Evolutionary conservation across 768 basidiomycete species (phyloP), one percentile per base, ranked within the genome.

Genomic region (Thelephora ganbajun): DNA sequence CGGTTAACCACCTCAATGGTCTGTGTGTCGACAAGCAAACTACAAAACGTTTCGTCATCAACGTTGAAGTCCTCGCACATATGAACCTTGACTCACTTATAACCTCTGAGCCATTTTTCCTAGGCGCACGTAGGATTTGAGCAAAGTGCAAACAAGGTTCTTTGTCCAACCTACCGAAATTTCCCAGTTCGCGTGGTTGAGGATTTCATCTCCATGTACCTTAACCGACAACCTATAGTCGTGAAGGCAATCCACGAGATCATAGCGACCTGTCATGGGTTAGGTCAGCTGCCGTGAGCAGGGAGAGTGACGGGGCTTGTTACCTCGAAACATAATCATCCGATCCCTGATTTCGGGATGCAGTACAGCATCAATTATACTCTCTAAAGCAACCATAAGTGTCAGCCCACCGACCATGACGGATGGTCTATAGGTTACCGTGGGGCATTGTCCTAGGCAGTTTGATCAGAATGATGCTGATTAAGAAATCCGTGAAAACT

Each of bases 121-220:
- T 41, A 30, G 26, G 9, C 26, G 26, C 26, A 30, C 26, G 39
- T 41, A 41, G 22, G 9, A 14, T 5, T 41, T 30, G 5, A 30
- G 26, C 26, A 30, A 30, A 30, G 26, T 30, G 9, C 26, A 9
- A 9, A 9, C 4, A 4, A 30, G 26, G 26, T 9, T 30, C 9
- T 30, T 9, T 9, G 26, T 30, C 78, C 90, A 96, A 46, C 71
- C 69, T 57, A 92, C 90, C 13, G 73, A 70, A 35, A 96, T 71
- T 63, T 97, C 93, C 90, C 92, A 96, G 56, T 88, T 92, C 37
- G 66, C 68, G 55, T 94, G 88, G 3, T 81, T 80, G n/a, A 96
- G 70, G 18, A 91, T 84, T 56, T 97, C 92, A 54, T 94, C 87
- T 11, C 89, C 90, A 50, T 96, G 91, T 39, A 93, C 73, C 2